phyloP scores from a whole-genome alignment of 371 early-diverging fungal species.

The Fennellomyces sp. region DNA sequence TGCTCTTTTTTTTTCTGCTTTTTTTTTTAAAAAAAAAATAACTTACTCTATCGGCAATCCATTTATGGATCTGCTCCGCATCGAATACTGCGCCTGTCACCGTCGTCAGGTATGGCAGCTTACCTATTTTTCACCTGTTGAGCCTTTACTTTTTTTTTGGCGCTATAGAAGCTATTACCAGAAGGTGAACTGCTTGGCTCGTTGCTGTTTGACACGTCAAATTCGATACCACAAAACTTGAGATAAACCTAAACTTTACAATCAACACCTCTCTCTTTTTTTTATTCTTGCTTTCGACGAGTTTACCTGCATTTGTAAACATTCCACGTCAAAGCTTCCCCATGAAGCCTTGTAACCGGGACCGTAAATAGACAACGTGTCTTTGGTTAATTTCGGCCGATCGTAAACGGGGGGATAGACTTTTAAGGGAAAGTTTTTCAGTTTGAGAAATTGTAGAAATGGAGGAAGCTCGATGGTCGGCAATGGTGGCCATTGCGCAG shows the following conservation, averaged over 20 bases:
- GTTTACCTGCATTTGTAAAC: slow-evolving; percentile 46
- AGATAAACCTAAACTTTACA: slow-evolving; percentile 35
- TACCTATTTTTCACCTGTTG: slow-evolving; percentile 16
- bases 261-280: neutral
- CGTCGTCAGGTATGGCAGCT: slow-evolving; percentile 46
- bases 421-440: slow-evolving; percentile 48
- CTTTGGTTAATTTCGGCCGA: slow-evolving; percentile 31
- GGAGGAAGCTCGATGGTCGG: slow-evolving; percentile 44
- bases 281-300: no score
- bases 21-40: neutral
- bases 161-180: slow-evolving; percentile 19
- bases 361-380: slow-evolving; percentile 49
- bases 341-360: slow-evolving; percentile 39
- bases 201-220: slow-evolving; percentile 34
- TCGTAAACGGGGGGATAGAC: slow-evolving; percentile 42
- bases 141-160: neutral
- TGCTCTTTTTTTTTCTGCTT: no score
- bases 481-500: slow-evolving; percentile 81
- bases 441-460: slow-evolving; percentile 44
- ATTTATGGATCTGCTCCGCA: slow-evolving; percentile 33
- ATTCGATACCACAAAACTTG: slow-evolving; percentile 44
- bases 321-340: slow-evolving; percentile 52
- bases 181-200: slow-evolving; percentile 50
- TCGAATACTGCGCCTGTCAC: slow-evolving; percentile 39
- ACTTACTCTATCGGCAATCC: slow-evolving; percentile 42